Base-by-base conservation (phyloP, 768 basidiomycete genomes). In the Boletus speciosus region DNA sequence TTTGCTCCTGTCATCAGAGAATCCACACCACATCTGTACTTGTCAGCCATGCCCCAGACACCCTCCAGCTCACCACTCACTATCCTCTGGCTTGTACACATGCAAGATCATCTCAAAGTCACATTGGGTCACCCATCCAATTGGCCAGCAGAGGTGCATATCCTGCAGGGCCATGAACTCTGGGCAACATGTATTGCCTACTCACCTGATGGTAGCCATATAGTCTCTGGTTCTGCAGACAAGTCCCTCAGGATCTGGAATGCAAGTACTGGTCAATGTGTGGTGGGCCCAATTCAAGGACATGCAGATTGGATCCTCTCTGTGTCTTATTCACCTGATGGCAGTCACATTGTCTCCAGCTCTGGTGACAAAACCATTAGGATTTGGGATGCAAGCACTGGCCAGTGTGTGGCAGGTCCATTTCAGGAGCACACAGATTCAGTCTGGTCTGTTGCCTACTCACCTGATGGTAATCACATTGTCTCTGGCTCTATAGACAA, bases 201-300 rank as follows among this genome's bases (percentile, higher is more conserved):
- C 21, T 40, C 19, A 12, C 39, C 40, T 23, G 14, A 41, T 41
- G 40, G 40, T 2, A 23, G 4, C 7, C 21, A 41, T 3, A 23
- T 41, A 23, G 40, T 23, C 5, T 23, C 40, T 41, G 40, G 40
- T 7, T 41, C 40, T 8, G 4, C 4, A 0, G 40, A 23, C 19
- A 41, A 4, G 1, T 59, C 52, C 3, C 32, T 65, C 2, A 52
- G 54, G 47, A 23, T 58, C 11, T 62, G 61, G 61, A 31, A 57
- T 45, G 1, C 52, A 21, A 21, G 6, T 2, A 44, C 49, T 45
- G 37, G 60, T 37, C 42, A 44, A 23, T 34, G 43, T 50, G 16
- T 62, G 43, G 50, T 39, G 40, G 56, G 52, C 37, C 47, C 53
- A 31, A 19, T 55, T 9, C 12, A 23, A 3, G 40, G 40, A 7